Conservation (phyloP, 192 early-diverging fungal genomes). For the Coemansia erecta region DNA sequence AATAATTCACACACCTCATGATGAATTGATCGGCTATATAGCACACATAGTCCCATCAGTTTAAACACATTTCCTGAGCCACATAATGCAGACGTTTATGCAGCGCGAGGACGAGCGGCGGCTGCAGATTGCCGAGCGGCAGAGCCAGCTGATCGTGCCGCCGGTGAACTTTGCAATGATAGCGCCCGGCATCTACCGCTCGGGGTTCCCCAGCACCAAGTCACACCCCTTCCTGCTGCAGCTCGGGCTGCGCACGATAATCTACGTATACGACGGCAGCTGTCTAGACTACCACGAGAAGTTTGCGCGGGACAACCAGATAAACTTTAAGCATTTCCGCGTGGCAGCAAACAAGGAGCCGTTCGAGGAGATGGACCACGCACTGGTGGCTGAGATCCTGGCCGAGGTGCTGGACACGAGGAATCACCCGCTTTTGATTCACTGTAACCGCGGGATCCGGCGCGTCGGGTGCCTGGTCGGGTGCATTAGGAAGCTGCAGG, state of each 20-base stretch:
- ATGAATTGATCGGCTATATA: too few species aligned
- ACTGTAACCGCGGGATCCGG: slow-evolving; percentile 94
- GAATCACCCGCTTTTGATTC: slow-evolving; percentile 72
- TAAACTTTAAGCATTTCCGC: slow-evolving; percentile 76
- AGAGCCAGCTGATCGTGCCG: slow-evolving; percentile 70
- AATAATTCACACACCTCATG: too few species aligned
- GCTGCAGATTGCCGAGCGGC: slow-evolving; percentile 25
- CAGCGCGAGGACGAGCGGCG: slow-evolving; percentile 27
- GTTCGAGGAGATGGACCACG: slow-evolving; percentile 45
- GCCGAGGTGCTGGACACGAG: slow-evolving; percentile 38
- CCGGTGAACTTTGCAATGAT: slow-evolving; percentile 96
- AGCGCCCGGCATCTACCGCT: slow-evolving; percentile 87
- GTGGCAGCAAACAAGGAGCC: slow-evolving; percentile 84
- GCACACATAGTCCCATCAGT: neutral
- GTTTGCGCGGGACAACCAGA: slow-evolving; percentile 70
- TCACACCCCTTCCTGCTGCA: slow-evolving; percentile 89
- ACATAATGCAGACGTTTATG: slow-evolving; percentile 7
- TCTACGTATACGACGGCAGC: slow-evolving; percentile 79
- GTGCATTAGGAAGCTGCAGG: slow-evolving; percentile 88
- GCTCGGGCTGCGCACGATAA: slow-evolving; percentile 79
- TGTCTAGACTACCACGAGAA: slow-evolving; percentile 65
- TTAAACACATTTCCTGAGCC: neutral
- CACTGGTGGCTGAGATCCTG: slow-evolving; percentile 27
- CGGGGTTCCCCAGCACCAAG: slow-evolving; percentile 87
- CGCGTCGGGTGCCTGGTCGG: slow-evolving; percentile 93